Percentiles rank a stretch among this genome's conserved stretches.
phyloP scores from a whole-genome alignment of 345 rosid genomes.

The Rhodomyrtus tomentosa region DNA sequence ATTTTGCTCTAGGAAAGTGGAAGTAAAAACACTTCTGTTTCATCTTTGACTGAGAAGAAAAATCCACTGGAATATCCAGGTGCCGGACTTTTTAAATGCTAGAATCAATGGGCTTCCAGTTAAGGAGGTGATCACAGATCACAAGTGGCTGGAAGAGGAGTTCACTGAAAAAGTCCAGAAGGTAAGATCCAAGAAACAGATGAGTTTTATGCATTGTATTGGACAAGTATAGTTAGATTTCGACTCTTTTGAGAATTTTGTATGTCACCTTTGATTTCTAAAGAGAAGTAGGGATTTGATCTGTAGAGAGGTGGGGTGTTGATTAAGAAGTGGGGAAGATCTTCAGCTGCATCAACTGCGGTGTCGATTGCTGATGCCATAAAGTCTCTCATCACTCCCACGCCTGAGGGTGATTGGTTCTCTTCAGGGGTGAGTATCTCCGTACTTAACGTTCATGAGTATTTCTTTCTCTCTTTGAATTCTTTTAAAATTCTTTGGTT shows the following conservation, averaged over 20 bases:
- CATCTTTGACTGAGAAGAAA: neutral
- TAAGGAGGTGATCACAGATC: conserved; percentile 86
- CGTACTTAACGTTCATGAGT: neutral
- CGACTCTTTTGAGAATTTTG: neutral
- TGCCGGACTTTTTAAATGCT: conserved; percentile 95
- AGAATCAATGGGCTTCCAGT: conserved; percentile 71
- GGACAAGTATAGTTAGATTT: neutral
- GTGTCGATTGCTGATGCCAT: conserved; percentile 89
- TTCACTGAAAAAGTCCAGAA: conserved; percentile 90
- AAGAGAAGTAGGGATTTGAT: conserved; percentile 1
- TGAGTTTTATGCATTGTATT: neutral
- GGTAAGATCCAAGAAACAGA: conserved; percentile 21
- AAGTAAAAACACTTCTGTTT: neutral
- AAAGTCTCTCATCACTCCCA: conserved; percentile 79
- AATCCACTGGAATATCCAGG: conserved; percentile 28
- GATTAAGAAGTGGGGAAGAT: conserved; percentile 98
- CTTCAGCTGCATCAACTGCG: conserved; percentile 97
- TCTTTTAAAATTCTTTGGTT: neutral
- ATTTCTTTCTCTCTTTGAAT: neutral
- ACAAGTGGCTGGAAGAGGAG: conserved; percentile 87
- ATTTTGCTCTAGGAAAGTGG: neutral
- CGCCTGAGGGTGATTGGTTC: conserved; percentile 96
- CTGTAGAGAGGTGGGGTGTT: conserved; percentile 87
- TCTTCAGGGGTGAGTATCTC: conserved; percentile 67
- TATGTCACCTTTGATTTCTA: neutral